Base-by-base conservation (phyloP, 805 yeast species). In the Schizosaccharomyces japonicus region DNA sequence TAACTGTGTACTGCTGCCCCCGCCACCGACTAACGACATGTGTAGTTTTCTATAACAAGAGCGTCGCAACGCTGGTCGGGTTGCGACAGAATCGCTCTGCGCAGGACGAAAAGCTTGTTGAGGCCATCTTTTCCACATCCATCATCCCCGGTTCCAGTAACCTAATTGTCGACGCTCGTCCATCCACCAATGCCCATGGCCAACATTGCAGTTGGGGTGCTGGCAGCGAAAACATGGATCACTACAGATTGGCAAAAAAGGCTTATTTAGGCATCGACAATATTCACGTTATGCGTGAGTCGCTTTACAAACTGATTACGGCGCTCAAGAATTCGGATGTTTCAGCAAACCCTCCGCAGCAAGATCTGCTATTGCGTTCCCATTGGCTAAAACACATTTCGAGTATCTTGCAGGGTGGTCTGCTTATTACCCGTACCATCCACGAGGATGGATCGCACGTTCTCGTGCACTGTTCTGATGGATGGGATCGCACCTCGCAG, bases 401-500 rank as follows among this genome's bases (percentile, higher is more conserved):
- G 8, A 67, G 78, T 19, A 67, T 87, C 31, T 60, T 90, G 46
- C 75, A 75, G 45, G 77, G 92, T 0, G 78, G 84, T 0, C 85
- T 80, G 49, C 69, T 80, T 31, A 71, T 90, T 44, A 74, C 79
- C 25, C 78, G 82, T 56, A 79, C 87, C n/a, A 70, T 90, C 21
- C 80, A 81, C 48, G 72, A 78, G 54, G 82, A 83, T 60, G 74
- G 76, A 52, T 79, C 90, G 17, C 92, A 87, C 59, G 69, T 87
- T 3, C 58, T 90, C 7, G 71, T 90, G 5, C 98, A 90, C 63
- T 90, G 98, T 59, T 83, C 95, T 0, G 98, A 90, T 64, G 98
- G 98, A 1, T 90, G 98, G 98, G 98, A 90, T 58, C 67, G 98
- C 50, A 90, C 98, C 0, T 75, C 95, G 0, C 96, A 90, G 58